phyloP scores from a whole-genome alignment of 2,329 filamentous ascomycete species.

The Aspergillus cejpii region DNA sequence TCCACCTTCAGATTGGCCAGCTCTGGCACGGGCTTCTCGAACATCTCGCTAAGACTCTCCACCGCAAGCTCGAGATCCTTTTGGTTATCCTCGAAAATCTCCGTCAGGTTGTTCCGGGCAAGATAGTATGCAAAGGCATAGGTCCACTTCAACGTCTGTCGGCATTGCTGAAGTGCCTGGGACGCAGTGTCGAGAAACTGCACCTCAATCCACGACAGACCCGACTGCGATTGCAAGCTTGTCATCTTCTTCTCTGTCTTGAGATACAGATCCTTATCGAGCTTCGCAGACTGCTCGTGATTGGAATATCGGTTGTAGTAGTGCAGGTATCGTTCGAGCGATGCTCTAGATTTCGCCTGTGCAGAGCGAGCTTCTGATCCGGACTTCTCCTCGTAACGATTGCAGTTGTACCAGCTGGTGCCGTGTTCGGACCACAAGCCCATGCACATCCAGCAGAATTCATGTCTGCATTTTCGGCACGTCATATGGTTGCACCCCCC shows the following conservation, averaged over 20 bases:
- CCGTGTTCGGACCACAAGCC: conserved; percentile 97
- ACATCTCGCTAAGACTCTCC: conserved; percentile 96
- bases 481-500: conserved; percentile 98
- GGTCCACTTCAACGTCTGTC: conserved; percentile 99
- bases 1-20: conserved; percentile 84
- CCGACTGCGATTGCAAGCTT: conserved; percentile 83
- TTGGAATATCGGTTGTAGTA: conserved; percentile 99
- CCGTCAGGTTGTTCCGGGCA: conserved; percentile 88
- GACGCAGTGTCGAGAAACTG: conserved; percentile 93
- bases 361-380: conserved; percentile 83
- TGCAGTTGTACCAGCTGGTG: conserved; percentile 99
- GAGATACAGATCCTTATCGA: conserved; percentile 90
- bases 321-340: conserved; percentile 90
- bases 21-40: conserved; percentile 90
- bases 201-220: conserved; percentile 98
- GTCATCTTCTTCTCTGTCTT: conserved; percentile 99
- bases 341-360: conserved; percentile 83
- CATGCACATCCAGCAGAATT: conserved; percentile 99
- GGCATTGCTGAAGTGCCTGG: conserved; percentile 87
- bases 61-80: conserved; percentile 97
- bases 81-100: conserved; percentile 98
- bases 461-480: conserved; percentile 88
- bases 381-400: conserved; percentile 92
- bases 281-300: conserved; percentile 92
- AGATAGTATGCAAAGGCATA: conserved; percentile 98